Evolutionary conservation across 2,329 filamentous ascomycete species (phyloP).

Genomic region (Dactylellina leptospora): DNA sequence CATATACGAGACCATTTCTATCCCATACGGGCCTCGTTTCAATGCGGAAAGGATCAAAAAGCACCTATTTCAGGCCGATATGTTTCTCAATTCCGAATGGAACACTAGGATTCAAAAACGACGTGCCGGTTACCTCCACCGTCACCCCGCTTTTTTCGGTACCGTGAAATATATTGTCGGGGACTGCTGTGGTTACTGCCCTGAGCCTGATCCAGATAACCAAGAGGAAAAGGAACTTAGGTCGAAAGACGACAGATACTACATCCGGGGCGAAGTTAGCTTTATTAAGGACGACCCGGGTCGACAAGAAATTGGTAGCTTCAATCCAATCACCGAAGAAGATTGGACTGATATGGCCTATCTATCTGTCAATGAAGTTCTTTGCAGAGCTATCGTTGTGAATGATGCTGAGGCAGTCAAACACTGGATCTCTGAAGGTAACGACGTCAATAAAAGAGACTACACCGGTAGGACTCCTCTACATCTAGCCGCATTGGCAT

Average conservation of each 20-base stretch:
- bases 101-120: slow-evolving; percentile 70
- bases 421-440: slow-evolving; percentile 73
- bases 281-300: slow-evolving; percentile 85
- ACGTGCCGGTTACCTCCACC: slow-evolving; percentile 70
- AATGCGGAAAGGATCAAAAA: slow-evolving; percentile 80
- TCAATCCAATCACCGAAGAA: slow-evolving; percentile 23
- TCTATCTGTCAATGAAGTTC: slow-evolving; percentile 76
- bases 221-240: slow-evolving; percentile 75
- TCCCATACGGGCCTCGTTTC: slow-evolving; percentile 67
- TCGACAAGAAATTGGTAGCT: slow-evolving; percentile 72
- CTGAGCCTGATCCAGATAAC: slow-evolving; percentile 68
- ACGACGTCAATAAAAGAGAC: slow-evolving; percentile 77
- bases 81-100: slow-evolving; percentile 91
- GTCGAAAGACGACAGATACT: slow-evolving; percentile 76
- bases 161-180: slow-evolving; percentile 75
- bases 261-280: slow-evolving; percentile 68
- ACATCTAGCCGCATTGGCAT: slow-evolving; percentile 77
- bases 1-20: slow-evolving; percentile 79
- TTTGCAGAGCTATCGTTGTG: slow-evolving; percentile 84
- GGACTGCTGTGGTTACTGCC: slow-evolving; percentile 84
- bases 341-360: slow-evolving; percentile 75
- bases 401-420: slow-evolving; percentile 74
- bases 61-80: slow-evolving; percentile 79
- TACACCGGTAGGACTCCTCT: slow-evolving; percentile 79
- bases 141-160: slow-evolving; percentile 82